Conservation (phyloP, 805 yeast species). For the Starmerella asiatica region DNA sequence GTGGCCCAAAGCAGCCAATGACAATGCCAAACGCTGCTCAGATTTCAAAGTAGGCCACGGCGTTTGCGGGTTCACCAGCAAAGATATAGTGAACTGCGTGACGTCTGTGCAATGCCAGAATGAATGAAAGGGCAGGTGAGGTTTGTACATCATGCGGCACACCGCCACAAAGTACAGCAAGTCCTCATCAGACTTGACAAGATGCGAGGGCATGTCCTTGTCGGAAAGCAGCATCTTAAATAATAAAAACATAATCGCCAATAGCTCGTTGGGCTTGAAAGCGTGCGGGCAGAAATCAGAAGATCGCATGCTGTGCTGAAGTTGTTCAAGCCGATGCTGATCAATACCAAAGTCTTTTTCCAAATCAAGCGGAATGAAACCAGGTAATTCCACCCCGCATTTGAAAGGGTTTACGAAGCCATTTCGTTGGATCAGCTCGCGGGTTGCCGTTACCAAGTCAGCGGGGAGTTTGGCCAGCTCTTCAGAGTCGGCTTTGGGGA, state of each 20-base stretch:
- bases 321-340: constrained; percentile 1
- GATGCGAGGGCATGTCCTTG: constrained; percentile 14
- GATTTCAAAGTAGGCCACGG: constrained; percentile 21
- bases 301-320: constrained; percentile 3
- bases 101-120: constrained; percentile 95
- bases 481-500: not conserved
- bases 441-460: not conserved
- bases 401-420: constrained; percentile 11
- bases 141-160: constrained; percentile 65
- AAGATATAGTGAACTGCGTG: constrained; percentile 44
- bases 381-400: constrained; percentile 9
- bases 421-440: not conserved
- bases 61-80: not conserved
- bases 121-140: constrained; percentile 85
- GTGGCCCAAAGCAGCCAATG: constrained; percentile 82
- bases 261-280: constrained; percentile 49
- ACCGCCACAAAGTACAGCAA: constrained; percentile 49
- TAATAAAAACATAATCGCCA: constrained; percentile 45
- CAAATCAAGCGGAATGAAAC: not conserved
- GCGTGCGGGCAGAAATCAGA: constrained; percentile 67
- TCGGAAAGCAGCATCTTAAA: constrained; percentile 31
- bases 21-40: constrained; percentile 42
- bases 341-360: constrained; percentile 10
- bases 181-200: constrained; percentile 30
- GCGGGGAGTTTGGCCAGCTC: not conserved